Conservation (phyloP, 768 basidiomycete genomes). For the Dacryopinax spathularia region DNA sequence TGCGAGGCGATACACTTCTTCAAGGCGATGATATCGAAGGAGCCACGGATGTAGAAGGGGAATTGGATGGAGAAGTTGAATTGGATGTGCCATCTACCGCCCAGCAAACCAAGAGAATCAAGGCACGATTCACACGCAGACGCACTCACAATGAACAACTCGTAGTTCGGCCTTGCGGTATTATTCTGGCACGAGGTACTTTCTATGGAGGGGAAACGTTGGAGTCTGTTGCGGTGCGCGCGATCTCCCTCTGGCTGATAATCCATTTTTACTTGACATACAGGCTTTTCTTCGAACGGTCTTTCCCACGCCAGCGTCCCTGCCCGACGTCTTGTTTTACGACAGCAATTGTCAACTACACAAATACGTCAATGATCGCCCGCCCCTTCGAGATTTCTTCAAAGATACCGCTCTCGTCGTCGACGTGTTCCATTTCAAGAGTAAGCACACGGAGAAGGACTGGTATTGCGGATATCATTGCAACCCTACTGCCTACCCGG, state of each 20-base stretch:
- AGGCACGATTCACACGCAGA: neutral
- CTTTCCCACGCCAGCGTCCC: neutral
- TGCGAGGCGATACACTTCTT: constrained; percentile 16
- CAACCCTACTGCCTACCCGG: constrained; percentile 19
- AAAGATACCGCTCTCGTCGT: constrained; percentile 15
- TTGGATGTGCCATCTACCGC: neutral
- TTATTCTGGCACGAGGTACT: constrained; percentile 1
- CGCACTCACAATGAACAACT: constrained; percentile 7
- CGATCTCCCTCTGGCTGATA: neutral
- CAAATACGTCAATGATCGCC: neutral
- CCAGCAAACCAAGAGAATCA: neutral
- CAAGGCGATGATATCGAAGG: constrained; percentile 14
- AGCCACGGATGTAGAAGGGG: neutral
- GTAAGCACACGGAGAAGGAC: constrained; percentile 24
- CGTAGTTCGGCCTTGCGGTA: constrained; percentile 3
- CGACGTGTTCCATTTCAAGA: constrained; percentile 28
- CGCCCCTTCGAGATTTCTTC: constrained; percentile 11
- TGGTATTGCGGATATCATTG: constrained; percentile 20
- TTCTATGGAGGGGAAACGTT: neutral
- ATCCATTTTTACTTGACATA: neutral
- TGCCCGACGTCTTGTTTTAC: constrained; percentile 7
- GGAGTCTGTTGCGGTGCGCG: neutral
- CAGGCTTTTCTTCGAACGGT: neutral
- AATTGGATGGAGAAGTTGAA: neutral
- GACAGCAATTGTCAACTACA: constrained; percentile 17